Evolutionary conservation across 164 flowering plant species (phyloP).

Genomic region (Umbellularia californica): DNA sequence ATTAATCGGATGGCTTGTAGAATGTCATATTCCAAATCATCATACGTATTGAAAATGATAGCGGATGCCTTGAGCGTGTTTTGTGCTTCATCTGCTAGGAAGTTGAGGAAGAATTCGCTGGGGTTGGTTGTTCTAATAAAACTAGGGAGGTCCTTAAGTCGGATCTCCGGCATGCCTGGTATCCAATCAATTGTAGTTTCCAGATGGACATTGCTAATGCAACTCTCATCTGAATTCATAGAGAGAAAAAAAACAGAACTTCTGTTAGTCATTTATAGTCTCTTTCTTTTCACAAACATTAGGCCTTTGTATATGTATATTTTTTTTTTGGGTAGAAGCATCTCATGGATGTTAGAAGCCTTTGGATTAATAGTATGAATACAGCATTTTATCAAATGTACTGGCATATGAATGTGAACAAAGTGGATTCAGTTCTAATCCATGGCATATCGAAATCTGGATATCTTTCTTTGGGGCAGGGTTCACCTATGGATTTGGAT

Average conservation of each 20-base stretch:
- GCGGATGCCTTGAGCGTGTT: constrained; percentile 22
- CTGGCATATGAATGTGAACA: too few species aligned
- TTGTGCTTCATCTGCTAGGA: neutral
- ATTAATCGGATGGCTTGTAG: constrained; percentile 23
- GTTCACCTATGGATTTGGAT: too few species aligned
- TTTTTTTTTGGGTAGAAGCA: too few species aligned
- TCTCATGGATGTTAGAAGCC: too few species aligned
- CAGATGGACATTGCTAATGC: constrained; percentile 31
- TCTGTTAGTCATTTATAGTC: neutral
- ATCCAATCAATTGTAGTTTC: constrained; percentile 36
- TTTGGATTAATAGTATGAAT: too few species aligned
- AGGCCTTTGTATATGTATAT: too few species aligned
- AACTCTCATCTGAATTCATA: constrained; percentile 26
- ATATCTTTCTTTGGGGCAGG: too few species aligned
- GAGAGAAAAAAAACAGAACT: neutral
- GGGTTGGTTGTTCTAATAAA: constrained; percentile 32
- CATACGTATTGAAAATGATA: constrained; percentile 36
- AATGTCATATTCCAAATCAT: constrained; percentile 31
- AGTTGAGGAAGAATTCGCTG: constrained; percentile 25
- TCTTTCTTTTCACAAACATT: too few species aligned
- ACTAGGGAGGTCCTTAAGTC: constrained; percentile 35
- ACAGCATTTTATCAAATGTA: too few species aligned
- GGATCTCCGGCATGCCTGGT: constrained; percentile 31
- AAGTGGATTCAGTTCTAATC: too few species aligned
- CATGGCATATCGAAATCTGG: too few species aligned